phyloP scores from a whole-genome alignment of 352 stramenopile species.

The Phytophthora boehmeriae region DNA sequence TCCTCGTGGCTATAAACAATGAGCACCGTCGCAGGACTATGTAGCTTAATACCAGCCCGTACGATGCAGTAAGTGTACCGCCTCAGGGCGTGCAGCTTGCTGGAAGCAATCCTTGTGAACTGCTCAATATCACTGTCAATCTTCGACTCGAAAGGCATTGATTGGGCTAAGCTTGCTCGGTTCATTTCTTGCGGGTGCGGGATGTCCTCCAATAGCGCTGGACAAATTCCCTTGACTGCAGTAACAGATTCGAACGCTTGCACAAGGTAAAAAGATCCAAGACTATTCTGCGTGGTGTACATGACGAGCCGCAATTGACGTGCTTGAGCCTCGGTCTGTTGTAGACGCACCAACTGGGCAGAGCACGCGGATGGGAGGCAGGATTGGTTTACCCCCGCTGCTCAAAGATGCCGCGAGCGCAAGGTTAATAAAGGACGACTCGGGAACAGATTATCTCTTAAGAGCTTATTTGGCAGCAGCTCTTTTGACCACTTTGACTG shows the following conservation, averaged over 20 bases:
- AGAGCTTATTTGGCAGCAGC: neutral
- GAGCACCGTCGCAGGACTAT: no score
- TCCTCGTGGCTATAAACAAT: no score
- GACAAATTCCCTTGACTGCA: neutral
- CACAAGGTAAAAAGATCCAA: neutral
- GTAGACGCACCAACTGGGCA: no score
- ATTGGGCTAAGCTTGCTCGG: neutral
- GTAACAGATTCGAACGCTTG: neutral
- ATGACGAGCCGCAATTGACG: no score
- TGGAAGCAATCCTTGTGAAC: no score
- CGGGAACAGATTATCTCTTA: no score
- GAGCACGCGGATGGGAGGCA: no score
- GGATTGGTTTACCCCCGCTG: no score
- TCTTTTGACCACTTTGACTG: neutral
- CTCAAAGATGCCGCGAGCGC: no score
- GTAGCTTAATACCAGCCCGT: slow-evolving; percentile 70
- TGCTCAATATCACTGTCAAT: slow-evolving; percentile 18
- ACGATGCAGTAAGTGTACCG: slow-evolving; percentile 87
- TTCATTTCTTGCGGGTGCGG: slow-evolving; percentile 4
- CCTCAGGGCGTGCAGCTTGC: slow-evolving; percentile 79
- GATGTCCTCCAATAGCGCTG: slow-evolving; percentile 20
- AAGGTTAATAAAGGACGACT: no score
- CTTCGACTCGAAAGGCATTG: slow-evolving; percentile 16
- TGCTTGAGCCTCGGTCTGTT: no score
- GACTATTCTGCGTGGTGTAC: no score